Evolutionary conservation across 2,329 filamentous ascomycete genomes (phyloP), one percentile per base, ranked within the genome.

Genomic region (Graphilbum ipis-grandicollis): DNA sequence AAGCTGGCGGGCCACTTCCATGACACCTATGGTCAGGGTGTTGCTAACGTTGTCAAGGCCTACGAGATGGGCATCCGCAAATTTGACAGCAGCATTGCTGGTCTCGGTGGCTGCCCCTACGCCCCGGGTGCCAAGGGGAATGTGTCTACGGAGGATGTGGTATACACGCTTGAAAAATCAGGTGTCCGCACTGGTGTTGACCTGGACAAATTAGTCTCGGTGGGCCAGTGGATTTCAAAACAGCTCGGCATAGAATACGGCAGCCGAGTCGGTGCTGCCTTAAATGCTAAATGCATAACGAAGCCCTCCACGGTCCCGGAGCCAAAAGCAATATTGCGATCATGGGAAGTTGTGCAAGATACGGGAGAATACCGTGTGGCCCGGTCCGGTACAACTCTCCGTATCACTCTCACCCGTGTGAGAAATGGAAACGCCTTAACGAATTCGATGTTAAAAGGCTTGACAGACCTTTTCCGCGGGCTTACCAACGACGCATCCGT

Each of bases 81-180:
- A n/a, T 36, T 36, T 32, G 35, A 36, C 21, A 36, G 35, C 35
- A 36, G 35, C 21, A 29, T 36, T 7, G 35, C 35, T 10, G 35
- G 35, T 10, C 29, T 36, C 3, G 35, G 35, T 21, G 35, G 35
- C 10, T 36, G 35, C 22, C 35, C 35, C 5, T 36, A 25, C 22
- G 35, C 35, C 18, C 35, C 35, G 29, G 35, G 35, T 17, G 35
- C 35, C 12, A 25, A 32, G 22, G 35, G 35, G 14, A 36, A 36
- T 13, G 35, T 36, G n/a, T 29, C 35, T 15, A 36, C 35, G 10
- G 35, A 36, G 29, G 35, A 36, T 15, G 15, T 36, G 10, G 25
- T 36, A 7, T 36, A 36, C 35, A 36, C 22, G 15, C 9, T 36
- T 6, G 35, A 36, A 7, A 32, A 26, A 6, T 19, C 35, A 9